Percentiles rank a stretch among this genome's conserved stretches.
phyloP scores from a whole-genome alignment of 768 basidiomycete species.

The Piloderma croceum region DNA sequence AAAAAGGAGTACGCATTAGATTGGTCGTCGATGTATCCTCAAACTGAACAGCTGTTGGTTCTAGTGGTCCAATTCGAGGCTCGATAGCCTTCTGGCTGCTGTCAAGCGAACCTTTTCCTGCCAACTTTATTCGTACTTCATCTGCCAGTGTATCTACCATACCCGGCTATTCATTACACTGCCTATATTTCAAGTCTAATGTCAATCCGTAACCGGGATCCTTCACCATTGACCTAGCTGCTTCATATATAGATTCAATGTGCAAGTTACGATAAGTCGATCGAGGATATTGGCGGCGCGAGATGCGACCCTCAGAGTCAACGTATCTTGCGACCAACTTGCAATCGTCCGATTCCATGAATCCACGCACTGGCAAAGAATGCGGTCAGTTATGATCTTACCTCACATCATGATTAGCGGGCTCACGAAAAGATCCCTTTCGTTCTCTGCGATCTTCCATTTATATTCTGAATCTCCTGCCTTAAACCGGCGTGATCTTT shows the following conservation, averaged over 20 bases:
- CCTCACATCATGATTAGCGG: not conserved
- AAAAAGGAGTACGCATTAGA: constrained; percentile 67
- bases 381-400: not conserved
- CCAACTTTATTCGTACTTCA: no score
- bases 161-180: no score
- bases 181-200: no score
- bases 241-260: constrained; percentile 49
- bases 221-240: constrained; percentile 38
- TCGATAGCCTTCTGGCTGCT: constrained; percentile 34
- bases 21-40: not conserved
- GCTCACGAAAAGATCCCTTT: constrained; percentile 42
- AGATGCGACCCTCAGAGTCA: constrained; percentile 35
- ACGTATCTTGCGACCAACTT: constrained; percentile 37
- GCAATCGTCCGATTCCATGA: constrained; percentile 44
- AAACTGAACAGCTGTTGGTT: constrained; percentile 7
- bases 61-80: constrained; percentile 84
- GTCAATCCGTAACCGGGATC: no score
- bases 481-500: constrained; percentile 52
- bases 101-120: no score
- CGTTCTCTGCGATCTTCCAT: constrained; percentile 46
- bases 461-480: constrained; percentile 46
- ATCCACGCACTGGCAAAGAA: constrained; percentile 40
- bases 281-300: constrained; percentile 39
- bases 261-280: constrained; percentile 47
- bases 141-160: no score